phyloP scores from a whole-genome alignment of 139 green algal species.

The Spirogloea muscicola region DNA sequence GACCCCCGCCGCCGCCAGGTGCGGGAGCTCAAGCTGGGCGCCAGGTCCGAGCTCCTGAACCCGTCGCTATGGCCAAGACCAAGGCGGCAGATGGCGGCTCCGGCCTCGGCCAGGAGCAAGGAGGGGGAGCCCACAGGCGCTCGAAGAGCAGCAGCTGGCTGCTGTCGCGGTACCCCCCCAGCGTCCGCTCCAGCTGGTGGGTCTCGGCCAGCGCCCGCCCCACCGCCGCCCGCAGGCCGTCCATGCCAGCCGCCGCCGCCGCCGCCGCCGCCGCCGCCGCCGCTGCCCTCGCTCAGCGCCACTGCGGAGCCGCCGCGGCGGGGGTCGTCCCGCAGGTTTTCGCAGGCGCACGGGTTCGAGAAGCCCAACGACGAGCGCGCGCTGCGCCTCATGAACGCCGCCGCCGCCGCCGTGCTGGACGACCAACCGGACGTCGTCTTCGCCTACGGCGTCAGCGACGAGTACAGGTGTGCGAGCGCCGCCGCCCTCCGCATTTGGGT shows the following conservation, averaged over 20 bases:
- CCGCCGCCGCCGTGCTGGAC: slow-evolving; percentile 22
- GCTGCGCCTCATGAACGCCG: slow-evolving; percentile 43
- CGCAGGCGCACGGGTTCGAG: slow-evolving; percentile 31
- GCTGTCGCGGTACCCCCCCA: background rate
- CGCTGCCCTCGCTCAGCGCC: too few species aligned
- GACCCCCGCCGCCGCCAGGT: too few species aligned
- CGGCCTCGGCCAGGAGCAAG: background rate
- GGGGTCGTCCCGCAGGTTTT: too few species aligned
- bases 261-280: too few species aligned
- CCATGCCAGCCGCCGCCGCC: too few species aligned
- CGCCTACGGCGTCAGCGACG: slow-evolving; percentile 47
- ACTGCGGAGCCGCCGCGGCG: too few species aligned
- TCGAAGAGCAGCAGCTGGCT: slow-evolving; percentile 34
- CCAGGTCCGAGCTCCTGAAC: background rate
- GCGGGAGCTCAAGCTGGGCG: background rate
- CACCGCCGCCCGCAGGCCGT: slow-evolving; percentile 4
- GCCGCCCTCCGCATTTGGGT: too few species aligned
- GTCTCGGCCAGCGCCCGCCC: slow-evolving; percentile 12
- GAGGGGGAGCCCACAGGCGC: slow-evolving; percentile 1
- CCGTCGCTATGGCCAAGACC: too few species aligned
- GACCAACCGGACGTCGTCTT: slow-evolving; percentile 50
- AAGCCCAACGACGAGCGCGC: slow-evolving; percentile 48
- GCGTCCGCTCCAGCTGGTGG: slow-evolving; percentile 29
- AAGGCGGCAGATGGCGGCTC: background rate
- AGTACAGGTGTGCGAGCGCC: slow-evolving; percentile 50